A percentile compares a stretch with the other conserved stretches of the same genome.
Evolutionary conservation across 2,329 filamentous ascomycete species (phyloP).

Genomic region (Hysterium pulicare): DNA sequence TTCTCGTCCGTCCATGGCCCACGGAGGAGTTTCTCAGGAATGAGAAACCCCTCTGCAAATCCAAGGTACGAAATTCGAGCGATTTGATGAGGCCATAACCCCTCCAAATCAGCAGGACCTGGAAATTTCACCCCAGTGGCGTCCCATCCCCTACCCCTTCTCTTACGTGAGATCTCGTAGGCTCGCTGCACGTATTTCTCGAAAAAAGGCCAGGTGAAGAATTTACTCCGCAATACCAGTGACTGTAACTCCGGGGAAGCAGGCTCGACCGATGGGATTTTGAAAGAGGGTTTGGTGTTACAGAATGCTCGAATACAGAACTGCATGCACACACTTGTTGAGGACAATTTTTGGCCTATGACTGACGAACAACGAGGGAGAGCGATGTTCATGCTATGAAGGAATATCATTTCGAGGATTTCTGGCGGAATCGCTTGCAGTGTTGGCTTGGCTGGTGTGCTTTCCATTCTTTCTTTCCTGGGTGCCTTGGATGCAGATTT

Average conservation of each 20-base stretch:
- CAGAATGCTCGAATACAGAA: constrained; percentile 33
- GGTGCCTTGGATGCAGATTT: constrained; percentile 3
- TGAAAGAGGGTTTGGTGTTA: constrained; percentile 16
- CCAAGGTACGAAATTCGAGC: constrained; percentile 27
- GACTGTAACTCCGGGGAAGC: constrained; percentile 19
- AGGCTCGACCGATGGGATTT: constrained; percentile 8
- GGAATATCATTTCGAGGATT: constrained; percentile 34
- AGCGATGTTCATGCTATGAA: constrained; percentile 33
- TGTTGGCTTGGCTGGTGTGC: constrained; percentile 24
- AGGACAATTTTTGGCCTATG: constrained; percentile 31
- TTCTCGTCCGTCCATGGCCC: constrained; percentile 32
- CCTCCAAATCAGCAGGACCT: constrained; percentile 21
- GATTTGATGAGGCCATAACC: constrained; percentile 29
- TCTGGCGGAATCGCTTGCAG: constrained; percentile 34
- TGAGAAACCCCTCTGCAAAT: constrained; percentile 27
- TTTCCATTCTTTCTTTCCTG: constrained; percentile 5
- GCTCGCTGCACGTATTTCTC: constrained; percentile 28
- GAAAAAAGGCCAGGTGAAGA: constrained; percentile 38
- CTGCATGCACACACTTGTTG: constrained; percentile 23
- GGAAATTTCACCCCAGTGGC: constrained; percentile 23
- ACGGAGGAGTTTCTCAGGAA: constrained; percentile 36
- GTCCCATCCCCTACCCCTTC: constrained; percentile 30
- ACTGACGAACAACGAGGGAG: constrained; percentile 29
- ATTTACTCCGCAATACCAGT: constrained; percentile 26
- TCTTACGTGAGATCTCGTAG: constrained; percentile 23